phyloP scores from a whole-genome alignment of 108 stramenopile genomes.

The Aurantiochytrium sp. region DNA sequence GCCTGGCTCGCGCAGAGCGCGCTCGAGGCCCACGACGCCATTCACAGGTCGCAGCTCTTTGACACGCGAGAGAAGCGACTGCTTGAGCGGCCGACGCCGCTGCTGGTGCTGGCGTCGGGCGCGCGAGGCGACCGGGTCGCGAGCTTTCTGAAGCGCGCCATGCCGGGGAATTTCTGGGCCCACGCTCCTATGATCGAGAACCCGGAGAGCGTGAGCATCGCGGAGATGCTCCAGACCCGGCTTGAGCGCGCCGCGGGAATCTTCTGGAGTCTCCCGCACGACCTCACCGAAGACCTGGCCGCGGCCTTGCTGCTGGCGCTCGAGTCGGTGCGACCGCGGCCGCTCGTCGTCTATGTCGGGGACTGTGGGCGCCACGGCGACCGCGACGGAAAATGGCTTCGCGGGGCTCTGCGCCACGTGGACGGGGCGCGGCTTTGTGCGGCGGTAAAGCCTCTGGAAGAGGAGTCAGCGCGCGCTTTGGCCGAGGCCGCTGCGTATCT shows the following conservation, averaged over 20 bases:
- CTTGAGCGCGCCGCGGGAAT: neutral
- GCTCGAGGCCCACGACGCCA: neutral
- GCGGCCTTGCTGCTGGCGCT: neutral
- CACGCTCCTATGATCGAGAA: neutral
- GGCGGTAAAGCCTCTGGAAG: too few species aligned
- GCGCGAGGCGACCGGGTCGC: neutral
- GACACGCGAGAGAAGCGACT: neutral
- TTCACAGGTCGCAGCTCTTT: neutral
- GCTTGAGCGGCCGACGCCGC: neutral
- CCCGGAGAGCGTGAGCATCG: neutral
- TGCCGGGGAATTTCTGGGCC: neutral
- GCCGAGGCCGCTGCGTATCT: too few species aligned
- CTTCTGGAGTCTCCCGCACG: neutral
- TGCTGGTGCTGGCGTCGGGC: neutral
- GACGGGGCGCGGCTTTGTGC: neutral
- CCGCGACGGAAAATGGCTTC: neutral
- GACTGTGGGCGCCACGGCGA: neutral
- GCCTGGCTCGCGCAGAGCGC: neutral
- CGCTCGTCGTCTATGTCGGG: neutral
- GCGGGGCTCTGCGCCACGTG: neutral
- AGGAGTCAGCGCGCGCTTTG: too few species aligned
- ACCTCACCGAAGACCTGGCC: neutral
- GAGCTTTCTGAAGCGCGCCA: neutral
- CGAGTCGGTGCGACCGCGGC: neutral
- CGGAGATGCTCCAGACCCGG: neutral